A percentile compares a stretch with the other conserved stretches of the same genome.
phyloP scores from a whole-genome alignment of 805 yeast species.

The Nakazawaea pomicola region DNA sequence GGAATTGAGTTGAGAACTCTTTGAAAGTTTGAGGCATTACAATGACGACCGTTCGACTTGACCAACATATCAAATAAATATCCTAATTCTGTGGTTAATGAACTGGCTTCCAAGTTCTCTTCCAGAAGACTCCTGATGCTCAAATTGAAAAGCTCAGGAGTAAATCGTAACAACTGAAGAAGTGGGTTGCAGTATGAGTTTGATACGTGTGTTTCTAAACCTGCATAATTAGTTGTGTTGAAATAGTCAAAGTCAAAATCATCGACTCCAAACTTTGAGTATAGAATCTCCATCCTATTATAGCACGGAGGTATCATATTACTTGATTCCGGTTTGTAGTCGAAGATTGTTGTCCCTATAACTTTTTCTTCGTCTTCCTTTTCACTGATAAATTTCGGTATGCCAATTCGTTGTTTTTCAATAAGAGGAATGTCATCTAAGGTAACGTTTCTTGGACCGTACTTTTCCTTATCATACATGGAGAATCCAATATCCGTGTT shows the following conservation, averaged over 20 bases:
- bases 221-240: constrained; percentile 70
- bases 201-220: constrained; percentile 83
- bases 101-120: constrained; percentile 40
- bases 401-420: constrained; percentile 23
- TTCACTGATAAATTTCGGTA: constrained; percentile 62
- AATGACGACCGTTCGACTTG: constrained; percentile 73
- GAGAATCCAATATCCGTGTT: constrained; percentile 32
- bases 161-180: constrained; percentile 74
- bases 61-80: constrained; percentile 87
- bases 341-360: constrained; percentile 22
- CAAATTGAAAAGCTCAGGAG: constrained; percentile 66
- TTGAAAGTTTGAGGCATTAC: constrained; percentile 78
- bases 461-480: constrained; percentile 52
- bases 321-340: constrained; percentile 22
- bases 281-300: constrained; percentile 67
- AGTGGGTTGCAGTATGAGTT: constrained; percentile 75
- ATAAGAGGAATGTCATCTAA: constrained; percentile 29
- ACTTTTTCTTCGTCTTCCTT: constrained; percentile 25
- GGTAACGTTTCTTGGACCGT: constrained; percentile 51
- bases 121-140: constrained; percentile 51
- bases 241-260: constrained; percentile 89
- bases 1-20: constrained; percentile 40
- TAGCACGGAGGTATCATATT: constrained; percentile 68
- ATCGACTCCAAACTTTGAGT: constrained; percentile 87
- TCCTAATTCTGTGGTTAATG: constrained; percentile 77